Evolutionary conservation across 768 basidiomycete species (phyloP).

Genomic region (Russula emetica): DNA sequence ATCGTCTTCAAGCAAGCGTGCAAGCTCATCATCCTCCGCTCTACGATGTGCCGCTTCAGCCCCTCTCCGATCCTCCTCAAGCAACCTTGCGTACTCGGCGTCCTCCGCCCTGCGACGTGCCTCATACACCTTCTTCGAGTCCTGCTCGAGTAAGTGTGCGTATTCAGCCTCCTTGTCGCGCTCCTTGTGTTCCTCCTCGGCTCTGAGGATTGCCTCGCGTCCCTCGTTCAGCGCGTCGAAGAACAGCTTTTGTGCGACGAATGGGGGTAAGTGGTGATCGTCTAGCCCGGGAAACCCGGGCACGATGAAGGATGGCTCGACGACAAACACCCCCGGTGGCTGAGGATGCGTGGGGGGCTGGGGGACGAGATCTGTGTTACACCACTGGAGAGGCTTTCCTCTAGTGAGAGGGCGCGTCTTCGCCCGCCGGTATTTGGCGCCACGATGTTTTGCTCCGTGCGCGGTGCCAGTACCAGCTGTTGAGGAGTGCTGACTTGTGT

Average conservation of each 20-base stretch:
- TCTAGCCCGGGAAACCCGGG: neutral
- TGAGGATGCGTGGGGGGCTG: neutral
- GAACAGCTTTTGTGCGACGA: constrained; percentile 10
- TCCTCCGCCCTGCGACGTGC: too few species aligned
- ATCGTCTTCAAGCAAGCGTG: constrained; percentile 12
- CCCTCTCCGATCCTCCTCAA: constrained; percentile 6
- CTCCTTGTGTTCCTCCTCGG: neutral
- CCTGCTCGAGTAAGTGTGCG: neutral
- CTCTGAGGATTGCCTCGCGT: neutral
- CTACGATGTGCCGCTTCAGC: neutral
- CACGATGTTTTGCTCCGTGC: neutral
- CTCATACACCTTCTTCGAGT: neutral
- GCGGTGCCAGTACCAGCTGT: too few species aligned
- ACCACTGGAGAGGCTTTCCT: constrained; percentile 3
- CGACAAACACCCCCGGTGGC: constrained; percentile 2
- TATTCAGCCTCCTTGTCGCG: neutral
- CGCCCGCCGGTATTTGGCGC: neutral
- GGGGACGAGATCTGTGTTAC: neutral
- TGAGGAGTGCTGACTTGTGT: too few species aligned
- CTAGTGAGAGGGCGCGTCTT: neutral
- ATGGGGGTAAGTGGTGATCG: neutral
- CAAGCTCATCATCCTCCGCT: neutral
- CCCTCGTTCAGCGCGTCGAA: constrained; percentile 9
- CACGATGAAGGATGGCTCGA: neutral
- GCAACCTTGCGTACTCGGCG: neutral